Evolutionary conservation across 2,329 filamentous ascomycete genomes (phyloP).

Genomic region (Colletotrichum somersetense): DNA sequence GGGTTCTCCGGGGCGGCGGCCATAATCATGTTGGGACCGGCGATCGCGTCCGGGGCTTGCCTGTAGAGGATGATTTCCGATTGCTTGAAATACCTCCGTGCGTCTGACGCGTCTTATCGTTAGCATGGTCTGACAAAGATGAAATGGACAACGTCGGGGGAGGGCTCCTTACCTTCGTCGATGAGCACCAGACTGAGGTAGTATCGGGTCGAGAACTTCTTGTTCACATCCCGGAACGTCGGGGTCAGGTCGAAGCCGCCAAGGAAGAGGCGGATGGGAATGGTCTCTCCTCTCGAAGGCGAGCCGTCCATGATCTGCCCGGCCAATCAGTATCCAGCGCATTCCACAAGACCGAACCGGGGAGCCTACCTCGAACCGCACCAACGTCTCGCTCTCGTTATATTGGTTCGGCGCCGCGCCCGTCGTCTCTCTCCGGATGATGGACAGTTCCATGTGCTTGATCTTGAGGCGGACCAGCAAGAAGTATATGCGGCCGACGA

Average conservation of each 20-base stretch:
- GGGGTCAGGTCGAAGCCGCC: slow-evolving; percentile 97
- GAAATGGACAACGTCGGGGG: slow-evolving; percentile 23
- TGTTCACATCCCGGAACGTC: slow-evolving; percentile 99
- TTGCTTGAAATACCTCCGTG: slow-evolving; percentile 98
- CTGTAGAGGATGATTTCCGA: slow-evolving; percentile 97
- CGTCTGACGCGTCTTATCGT: slow-evolving; percentile 68
- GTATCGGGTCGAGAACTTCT: slow-evolving; percentile 98
- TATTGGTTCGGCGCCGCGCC: slow-evolving; percentile 98
- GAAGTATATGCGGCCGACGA: slow-evolving; percentile 98
- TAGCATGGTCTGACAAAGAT: slow-evolving; percentile 9
- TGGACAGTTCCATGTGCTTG: slow-evolving; percentile 99
- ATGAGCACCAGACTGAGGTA: slow-evolving; percentile 97
- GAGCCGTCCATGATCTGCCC: slow-evolving; percentile 96
- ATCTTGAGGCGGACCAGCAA: slow-evolving; percentile 97
- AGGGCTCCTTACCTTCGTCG: slow-evolving; percentile 78
- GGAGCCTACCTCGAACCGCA: slow-evolving; percentile 84
- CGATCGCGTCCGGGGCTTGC: slow-evolving; percentile 74
- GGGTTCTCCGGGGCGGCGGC: slow-evolving; percentile 62
- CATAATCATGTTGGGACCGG: slow-evolving; percentile 53
- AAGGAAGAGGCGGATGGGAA: slow-evolving; percentile 95
- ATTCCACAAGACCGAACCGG: background rate
- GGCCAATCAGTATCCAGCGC: slow-evolving; percentile 22
- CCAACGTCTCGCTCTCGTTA: slow-evolving; percentile 98
- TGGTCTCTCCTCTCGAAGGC: slow-evolving; percentile 93
- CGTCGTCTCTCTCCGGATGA: slow-evolving; percentile 96